Conservation (phyloP, 352 stramenopile genomes). For the Globisporangium polare region DNA sequence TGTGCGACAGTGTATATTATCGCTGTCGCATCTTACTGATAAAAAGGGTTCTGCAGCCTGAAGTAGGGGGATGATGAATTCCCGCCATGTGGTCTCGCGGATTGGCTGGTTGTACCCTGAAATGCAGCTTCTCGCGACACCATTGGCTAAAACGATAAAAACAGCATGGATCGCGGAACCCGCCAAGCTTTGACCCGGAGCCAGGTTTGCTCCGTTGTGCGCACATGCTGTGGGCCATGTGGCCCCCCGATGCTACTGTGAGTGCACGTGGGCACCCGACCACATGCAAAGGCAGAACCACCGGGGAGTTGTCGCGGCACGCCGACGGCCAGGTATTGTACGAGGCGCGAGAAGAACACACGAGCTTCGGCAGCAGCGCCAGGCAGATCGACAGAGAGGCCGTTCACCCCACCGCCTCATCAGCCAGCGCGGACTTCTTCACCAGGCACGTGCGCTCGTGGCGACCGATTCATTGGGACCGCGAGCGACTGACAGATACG, state of each 20-base stretch:
- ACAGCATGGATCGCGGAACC: constrained; percentile 7
- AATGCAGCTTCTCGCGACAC: background rate
- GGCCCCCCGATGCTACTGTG: background rate
- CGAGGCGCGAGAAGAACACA: background rate
- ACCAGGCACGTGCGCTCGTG: background rate
- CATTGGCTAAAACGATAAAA: constrained; percentile 8
- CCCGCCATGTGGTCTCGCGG: background rate
- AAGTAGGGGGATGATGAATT: background rate
- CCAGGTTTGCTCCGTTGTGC: background rate
- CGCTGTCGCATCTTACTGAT: no score
- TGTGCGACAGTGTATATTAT: no score
- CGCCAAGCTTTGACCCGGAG: background rate
- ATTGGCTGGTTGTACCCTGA: constrained; percentile 5
- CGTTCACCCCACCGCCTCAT: background rate
- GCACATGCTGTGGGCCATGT: background rate
- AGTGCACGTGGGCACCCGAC: background rate
- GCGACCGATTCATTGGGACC: background rate
- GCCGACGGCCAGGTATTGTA: background rate
- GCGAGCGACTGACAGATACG: background rate
- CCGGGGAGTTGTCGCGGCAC: background rate
- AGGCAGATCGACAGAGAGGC: background rate
- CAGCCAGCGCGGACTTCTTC: background rate
- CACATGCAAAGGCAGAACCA: background rate
- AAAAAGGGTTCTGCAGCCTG: background rate
- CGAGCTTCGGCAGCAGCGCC: background rate